phyloP scores from a whole-genome alignment of 164 flowering plant species.

The Taxillus chinensis region DNA sequence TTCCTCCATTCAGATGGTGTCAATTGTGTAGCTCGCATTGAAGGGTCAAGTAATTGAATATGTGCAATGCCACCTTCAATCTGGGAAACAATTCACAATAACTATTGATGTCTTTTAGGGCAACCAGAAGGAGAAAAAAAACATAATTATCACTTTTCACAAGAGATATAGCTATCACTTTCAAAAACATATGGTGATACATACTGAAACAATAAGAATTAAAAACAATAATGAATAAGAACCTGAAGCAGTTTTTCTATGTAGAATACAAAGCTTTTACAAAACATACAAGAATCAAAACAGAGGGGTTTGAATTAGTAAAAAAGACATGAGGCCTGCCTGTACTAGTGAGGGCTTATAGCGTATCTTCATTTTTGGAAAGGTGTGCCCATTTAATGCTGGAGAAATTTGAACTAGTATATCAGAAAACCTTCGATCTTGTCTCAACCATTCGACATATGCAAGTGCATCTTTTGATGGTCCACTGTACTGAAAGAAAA shows the following conservation, averaged over 20 bases:
- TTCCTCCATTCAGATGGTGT: conserved; percentile 79
- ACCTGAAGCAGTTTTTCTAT: too few relatives aligned
- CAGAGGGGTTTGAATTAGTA: too few relatives aligned
- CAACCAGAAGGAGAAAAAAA: too few relatives aligned
- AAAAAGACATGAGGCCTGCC: conserved; percentile 30
- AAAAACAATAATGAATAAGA: too few relatives aligned
- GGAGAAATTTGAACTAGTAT: conserved; percentile 78
- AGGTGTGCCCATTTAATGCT: conserved; percentile 64
- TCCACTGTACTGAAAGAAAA: conserved; percentile 75
- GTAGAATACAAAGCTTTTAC: too few relatives aligned
- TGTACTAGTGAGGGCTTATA: conserved; percentile 89
- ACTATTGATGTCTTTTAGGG: too few relatives aligned
- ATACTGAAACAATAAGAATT: too few relatives aligned
- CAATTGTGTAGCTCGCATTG: conserved; percentile 73
- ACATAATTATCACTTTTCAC: too few relatives aligned
- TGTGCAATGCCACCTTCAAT: conserved; percentile 76
- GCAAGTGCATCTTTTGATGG: conserved; percentile 62
- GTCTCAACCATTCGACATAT: conserved; percentile 72
- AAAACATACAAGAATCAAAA: too few relatives aligned
- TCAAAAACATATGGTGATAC: too few relatives aligned
- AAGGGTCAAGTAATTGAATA: conserved; percentile 75
- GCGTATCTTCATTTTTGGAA: conserved; percentile 79
- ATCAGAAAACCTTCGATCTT: conserved; percentile 63
- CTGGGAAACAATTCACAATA: conserved; percentile 17
- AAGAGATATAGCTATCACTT: too few relatives aligned